Evolutionary conservation across 1,284 basidiomycete species (phyloP).

Genomic region (Leccinum fallax): DNA sequence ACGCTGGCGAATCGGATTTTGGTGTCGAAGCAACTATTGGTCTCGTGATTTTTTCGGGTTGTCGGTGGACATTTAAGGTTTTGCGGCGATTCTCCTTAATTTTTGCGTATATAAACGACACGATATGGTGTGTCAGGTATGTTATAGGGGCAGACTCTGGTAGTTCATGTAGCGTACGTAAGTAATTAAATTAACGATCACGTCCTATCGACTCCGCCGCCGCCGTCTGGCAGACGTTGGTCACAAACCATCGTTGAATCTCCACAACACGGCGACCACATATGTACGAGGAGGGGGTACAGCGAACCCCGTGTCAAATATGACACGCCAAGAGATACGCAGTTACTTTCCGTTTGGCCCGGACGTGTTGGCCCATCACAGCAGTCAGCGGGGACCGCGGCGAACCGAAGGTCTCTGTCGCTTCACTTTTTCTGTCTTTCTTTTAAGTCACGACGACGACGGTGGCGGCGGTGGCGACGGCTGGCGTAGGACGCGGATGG

Average conservation of each 20-base stretch:
- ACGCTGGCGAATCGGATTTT: constrained; percentile 83
- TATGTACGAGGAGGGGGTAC: not conserved
- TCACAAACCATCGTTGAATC: no score
- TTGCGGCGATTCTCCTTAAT: not conserved
- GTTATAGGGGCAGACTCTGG: not conserved
- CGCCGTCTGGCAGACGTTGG: no score
- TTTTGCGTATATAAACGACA: not conserved
- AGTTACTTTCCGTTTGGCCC: not conserved
- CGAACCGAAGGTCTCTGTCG: not conserved
- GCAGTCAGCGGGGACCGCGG: not conserved
- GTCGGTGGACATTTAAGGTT: not conserved
- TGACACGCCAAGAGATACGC: not conserved
- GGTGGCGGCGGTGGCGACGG: not conserved
- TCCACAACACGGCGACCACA: no score
- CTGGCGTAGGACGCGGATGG: not conserved
- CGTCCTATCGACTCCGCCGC: no score
- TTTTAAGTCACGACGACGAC: constrained; percentile 1
- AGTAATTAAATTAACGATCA: no score
- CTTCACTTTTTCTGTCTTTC: not conserved
- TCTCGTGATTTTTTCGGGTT: constrained; percentile 8
- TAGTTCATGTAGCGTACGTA: no score
- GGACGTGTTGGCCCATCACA: no score
- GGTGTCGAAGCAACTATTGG: constrained; percentile 69
- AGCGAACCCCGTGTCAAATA: no score
- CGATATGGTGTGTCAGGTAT: not conserved